A percentile compares a stretch with the other conserved stretches of the same genome.
These are phyloP conservation scores for Nakataea oryzae DNA, from an alignment of 2,329 filamentous ascomycete genomes.

Conservation along the genomic window DNA sequence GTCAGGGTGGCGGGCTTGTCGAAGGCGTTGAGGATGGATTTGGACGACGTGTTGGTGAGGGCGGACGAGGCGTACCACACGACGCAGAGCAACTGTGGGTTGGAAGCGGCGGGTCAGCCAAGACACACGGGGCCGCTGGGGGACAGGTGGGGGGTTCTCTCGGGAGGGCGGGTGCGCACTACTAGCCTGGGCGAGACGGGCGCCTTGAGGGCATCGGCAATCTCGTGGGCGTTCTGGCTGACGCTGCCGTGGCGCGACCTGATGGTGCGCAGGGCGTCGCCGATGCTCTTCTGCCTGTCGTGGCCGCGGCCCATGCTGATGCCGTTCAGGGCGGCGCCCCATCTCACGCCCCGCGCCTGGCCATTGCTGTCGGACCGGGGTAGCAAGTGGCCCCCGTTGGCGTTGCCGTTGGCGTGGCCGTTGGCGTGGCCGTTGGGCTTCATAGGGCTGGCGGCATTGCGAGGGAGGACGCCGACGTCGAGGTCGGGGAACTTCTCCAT, in stretches of 20 bases:
- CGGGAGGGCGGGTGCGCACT: conserved; percentile 40
- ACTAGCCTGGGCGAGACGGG: conserved; percentile 82
- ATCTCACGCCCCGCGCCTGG: conserved; percentile 19
- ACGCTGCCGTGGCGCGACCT: conserved; percentile 73
- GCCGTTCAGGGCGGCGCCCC: conserved; percentile 11
- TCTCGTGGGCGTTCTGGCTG: conserved; percentile 85
- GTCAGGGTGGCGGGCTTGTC: conserved; percentile 87
- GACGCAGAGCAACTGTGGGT: conserved; percentile 63
- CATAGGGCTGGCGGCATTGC: conserved; percentile 10
- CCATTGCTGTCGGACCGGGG: conserved; percentile 37
- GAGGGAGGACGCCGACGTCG: conserved; percentile 20
- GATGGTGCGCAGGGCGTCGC: conserved; percentile 78
- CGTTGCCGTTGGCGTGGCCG: conserved; percentile 8
- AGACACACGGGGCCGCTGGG: no score
- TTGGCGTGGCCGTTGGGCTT: conserved; percentile 18
- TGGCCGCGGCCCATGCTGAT: conserved; percentile 32
- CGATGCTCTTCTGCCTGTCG: conserved; percentile 72
- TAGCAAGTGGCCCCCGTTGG: conserved; percentile 39
- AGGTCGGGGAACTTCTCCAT: conserved; percentile 52
- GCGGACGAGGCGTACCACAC: conserved; percentile 95
- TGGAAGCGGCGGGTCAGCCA: not conserved
- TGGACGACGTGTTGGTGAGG: conserved; percentile 93
- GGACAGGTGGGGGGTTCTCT: not conserved
- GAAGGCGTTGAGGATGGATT: conserved; percentile 88
- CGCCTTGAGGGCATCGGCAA: conserved; percentile 82